Evolutionary conservation across 768 basidiomycete species (phyloP), one percentile per base, ranked within the genome.

Genomic region (Naganishia vaughanmartiniae): DNA sequence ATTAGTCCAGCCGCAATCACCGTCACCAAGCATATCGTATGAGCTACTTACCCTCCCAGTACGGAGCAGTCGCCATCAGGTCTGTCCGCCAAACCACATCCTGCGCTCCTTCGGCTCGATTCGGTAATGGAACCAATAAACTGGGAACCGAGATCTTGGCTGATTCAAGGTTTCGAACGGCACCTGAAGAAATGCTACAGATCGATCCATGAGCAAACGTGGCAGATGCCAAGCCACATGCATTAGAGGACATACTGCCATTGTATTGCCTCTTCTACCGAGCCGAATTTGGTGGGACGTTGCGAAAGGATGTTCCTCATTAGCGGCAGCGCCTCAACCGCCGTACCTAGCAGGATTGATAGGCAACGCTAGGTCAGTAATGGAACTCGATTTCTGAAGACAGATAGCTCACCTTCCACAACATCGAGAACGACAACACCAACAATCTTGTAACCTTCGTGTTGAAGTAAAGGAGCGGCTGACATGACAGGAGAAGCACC

Each of bases 131-230:
- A 34, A 85, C 79, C 70, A 98, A 82, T 57, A 91, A 87, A 1
- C 89, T 84, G 0, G 96, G 95, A 0, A 98, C 87, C 0, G 95
- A 97, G 53, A 97, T 84, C 28, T 93, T 86, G 0, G 94, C 95
- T 0, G 95, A 96, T 5, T 84, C 82, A 0, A 85, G 73, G 78
- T 95, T 95, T 51, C 88, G 87, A 74, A 98, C 90, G 0, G 92
- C 89, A 66, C 89, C 88, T 0, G 91, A 92, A 11, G 84, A 84
- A 31, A 96, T 80, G 77, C 95, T 96, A 72, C n/a, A 21, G 54
- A 54, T 6, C 68, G 45, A 12, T 54, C 63, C 60, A 19, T 36
- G 45, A 28, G 21, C 21, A 56, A 46, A 58, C 15, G 53, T 54
- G 21, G 51, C 31, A 72, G 34, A 28, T 30, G 11, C 12, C 85